Evolutionary conservation across 106 monocot genomes (phyloP).

Genomic region (Chionographis japonica): DNA sequence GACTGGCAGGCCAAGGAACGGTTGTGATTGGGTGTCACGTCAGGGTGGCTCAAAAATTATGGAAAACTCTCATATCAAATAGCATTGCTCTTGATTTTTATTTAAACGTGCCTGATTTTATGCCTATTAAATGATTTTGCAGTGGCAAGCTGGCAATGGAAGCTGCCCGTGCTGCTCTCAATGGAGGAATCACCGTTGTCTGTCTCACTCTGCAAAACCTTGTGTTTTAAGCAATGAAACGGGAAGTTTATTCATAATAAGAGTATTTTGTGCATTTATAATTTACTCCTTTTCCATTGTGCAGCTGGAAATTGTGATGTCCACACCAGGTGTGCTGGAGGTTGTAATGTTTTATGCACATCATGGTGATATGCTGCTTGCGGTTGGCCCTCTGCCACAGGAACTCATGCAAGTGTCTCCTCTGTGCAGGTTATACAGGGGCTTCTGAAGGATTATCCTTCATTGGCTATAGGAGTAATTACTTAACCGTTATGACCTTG

Average conservation of each 20-base stretch:
- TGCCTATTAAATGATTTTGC: not conserved
- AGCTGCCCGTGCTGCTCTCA: constrained; percentile 75
- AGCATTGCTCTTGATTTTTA: not conserved
- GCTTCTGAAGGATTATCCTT: constrained; percentile 47
- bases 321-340: constrained; percentile 83
- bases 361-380: not conserved
- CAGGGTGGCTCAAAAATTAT: too few species aligned
- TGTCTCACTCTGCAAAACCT: constrained; percentile 8
- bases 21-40: too few species aligned
- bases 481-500: not conserved
- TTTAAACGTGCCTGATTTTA: not conserved
- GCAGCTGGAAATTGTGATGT: constrained; percentile 84
- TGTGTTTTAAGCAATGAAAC: not conserved
- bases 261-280: not conserved
- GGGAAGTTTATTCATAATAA: not conserved
- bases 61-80: not conserved
- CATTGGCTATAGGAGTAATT: constrained; percentile 60
- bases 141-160: constrained; percentile 64
- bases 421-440: constrained; percentile 44
- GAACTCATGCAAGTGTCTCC: not conserved
- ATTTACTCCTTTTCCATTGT: constrained; percentile 10
- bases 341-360: constrained; percentile 22
- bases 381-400: not conserved
- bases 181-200: constrained; percentile 75
- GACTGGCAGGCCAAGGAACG: too few species aligned